phyloP scores from a whole-genome alignment of 192 early-diverging fungal species.

The Mycoemilia scoparia region DNA sequence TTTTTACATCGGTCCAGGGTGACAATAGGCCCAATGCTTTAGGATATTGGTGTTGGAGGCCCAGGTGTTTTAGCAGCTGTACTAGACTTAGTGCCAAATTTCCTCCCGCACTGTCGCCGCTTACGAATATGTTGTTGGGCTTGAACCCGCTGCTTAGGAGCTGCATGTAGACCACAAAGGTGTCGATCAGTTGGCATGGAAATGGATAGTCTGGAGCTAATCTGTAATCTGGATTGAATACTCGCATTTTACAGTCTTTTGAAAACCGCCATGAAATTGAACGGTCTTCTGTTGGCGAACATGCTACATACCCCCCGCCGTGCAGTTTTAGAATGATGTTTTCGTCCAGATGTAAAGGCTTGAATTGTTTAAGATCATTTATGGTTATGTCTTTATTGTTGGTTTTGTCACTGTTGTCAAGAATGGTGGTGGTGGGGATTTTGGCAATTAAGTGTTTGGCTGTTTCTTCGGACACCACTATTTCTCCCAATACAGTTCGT shows the following conservation, averaged over 20 bases:
- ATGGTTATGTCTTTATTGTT: too few relatives aligned
- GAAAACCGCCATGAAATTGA: constrained; percentile 22
- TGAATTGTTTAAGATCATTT: too few relatives aligned
- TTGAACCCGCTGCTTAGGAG: constrained; percentile 29
- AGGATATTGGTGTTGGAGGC: not conserved
- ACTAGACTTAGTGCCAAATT: constrained; percentile 4
- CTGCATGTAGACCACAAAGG: constrained; percentile 50
- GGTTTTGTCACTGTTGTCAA: too few relatives aligned
- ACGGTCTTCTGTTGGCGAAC: constrained; percentile 15
- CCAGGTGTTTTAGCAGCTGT: not conserved
- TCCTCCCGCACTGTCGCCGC: constrained; percentile 27
- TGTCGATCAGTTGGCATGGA: constrained; percentile 65
- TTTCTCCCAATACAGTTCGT: too few relatives aligned
- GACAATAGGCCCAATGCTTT: constrained; percentile 1
- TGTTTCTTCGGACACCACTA: too few relatives aligned
- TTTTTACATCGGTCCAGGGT: constrained; percentile 3
- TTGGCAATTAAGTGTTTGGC: too few relatives aligned
- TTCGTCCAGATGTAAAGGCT: constrained; percentile 7
- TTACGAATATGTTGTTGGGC: constrained; percentile 15
- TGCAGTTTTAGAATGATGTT: constrained; percentile 43
- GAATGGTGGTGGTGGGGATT: too few relatives aligned
- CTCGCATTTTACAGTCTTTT: constrained; percentile 13
- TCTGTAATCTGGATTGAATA: constrained; percentile 44
- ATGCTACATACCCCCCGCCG: constrained; percentile 39
- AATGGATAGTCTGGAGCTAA: constrained; percentile 59